Evolutionary conservation across 345 rosid genomes (phyloP).

Genomic region (Acer yangbiense): DNA sequence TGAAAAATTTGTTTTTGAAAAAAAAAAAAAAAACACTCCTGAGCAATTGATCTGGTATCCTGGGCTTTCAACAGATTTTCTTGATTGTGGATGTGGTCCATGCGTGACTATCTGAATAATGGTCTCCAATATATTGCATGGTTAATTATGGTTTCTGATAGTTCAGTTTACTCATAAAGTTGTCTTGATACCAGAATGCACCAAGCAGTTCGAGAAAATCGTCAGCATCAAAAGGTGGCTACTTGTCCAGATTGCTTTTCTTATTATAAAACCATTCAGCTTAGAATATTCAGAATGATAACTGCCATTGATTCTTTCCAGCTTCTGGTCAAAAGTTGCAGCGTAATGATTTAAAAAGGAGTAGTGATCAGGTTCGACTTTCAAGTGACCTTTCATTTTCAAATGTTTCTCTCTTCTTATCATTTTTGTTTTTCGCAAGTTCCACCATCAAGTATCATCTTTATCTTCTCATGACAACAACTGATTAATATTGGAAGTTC

Average conservation of each 20-base stretch:
- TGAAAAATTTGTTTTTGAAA: too few relatives aligned
- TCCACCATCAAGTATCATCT: background rate
- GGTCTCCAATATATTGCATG: background rate
- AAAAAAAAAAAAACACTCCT: background rate
- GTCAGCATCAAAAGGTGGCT: slow-evolving; percentile 44
- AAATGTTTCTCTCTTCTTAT: slow-evolving; percentile 11
- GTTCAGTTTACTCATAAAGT: slow-evolving; percentile 23
- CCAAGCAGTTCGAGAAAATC: slow-evolving; percentile 35
- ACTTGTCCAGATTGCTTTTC: slow-evolving; percentile 19
- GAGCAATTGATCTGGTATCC: background rate
- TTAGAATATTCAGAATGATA: slow-evolving; percentile 18
- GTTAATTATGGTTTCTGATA: background rate
- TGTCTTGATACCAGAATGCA: slow-evolving; percentile 32
- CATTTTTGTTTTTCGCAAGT: background rate
- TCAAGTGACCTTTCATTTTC: slow-evolving; percentile 22
- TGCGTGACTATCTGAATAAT: background rate
- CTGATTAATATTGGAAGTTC: slow-evolving; percentile 4
- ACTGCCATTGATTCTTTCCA: slow-evolving; percentile 29
- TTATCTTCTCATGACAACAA: background rate
- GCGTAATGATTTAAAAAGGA: slow-evolving; percentile 32
- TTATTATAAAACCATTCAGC: slow-evolving; percentile 8
- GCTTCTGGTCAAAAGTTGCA: slow-evolving; percentile 38
- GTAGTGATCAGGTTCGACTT: slow-evolving; percentile 34
- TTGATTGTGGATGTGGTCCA: slow-evolving; percentile 8
- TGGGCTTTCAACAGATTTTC: slow-evolving; percentile 7